Percentiles rank a stretch among this genome's conserved stretches.
These are phyloP conservation scores for Colletotrichum sp. DNA, from an alignment of 2,329 filamentous ascomycete species.

Conservation along the genomic window DNA sequence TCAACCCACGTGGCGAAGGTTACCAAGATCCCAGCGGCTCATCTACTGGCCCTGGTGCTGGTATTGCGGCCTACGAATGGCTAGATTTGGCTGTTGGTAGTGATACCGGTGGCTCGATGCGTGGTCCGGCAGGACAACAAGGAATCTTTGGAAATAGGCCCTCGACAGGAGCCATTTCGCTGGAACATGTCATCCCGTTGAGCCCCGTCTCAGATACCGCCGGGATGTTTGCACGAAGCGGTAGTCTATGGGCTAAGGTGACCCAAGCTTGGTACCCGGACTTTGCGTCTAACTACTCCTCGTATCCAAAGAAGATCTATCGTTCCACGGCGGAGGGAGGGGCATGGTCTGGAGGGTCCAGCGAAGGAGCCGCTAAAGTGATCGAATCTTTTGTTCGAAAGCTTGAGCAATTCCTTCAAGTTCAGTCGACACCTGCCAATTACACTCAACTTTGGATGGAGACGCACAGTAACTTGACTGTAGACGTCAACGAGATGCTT, in stretches of 20 bases:
- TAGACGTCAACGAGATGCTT: neutral
- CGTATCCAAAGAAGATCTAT: neutral
- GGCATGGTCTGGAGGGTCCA: neutral
- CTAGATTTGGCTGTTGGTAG: constrained; percentile 27
- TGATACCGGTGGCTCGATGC: constrained; percentile 22
- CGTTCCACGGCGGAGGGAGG: neutral
- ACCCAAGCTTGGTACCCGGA: neutral
- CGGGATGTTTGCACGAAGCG: neutral
- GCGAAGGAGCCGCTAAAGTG: neutral
- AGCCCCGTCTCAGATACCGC: constrained; percentile 26
- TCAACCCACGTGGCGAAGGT: constrained; percentile 33
- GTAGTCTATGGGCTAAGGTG: neutral
- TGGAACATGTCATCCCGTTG: constrained; percentile 46
- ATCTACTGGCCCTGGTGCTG: constrained; percentile 25
- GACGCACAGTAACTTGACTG: neutral
- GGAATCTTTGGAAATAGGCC: constrained; percentile 51
- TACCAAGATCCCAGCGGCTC: constrained; percentile 26
- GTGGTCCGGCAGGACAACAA: constrained; percentile 40
- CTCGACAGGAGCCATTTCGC: constrained; percentile 39
- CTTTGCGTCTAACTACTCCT: neutral
- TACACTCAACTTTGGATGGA: neutral
- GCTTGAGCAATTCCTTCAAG: neutral
- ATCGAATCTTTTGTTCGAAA: neutral
- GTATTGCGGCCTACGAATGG: constrained; percentile 27
- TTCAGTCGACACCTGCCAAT: neutral